These are phyloP conservation scores for Hylodesmum podocarpum DNA, from an alignment of 306 rosid genomes.

Conservation along the genomic window DNA sequence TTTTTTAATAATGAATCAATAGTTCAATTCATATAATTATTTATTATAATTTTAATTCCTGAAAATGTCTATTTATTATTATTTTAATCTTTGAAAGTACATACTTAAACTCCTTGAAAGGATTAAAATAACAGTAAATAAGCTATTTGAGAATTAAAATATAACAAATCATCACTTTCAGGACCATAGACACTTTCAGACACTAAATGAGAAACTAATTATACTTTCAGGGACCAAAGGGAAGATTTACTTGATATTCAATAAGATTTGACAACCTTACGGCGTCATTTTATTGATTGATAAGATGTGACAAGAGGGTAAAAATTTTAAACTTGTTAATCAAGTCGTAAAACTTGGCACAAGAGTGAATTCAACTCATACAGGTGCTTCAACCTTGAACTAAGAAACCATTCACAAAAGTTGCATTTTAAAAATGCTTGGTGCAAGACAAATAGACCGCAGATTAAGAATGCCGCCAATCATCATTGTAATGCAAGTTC, in stretches of 20 bases:
- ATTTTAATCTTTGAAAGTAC: too few relatives aligned
- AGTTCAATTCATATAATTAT: neutral
- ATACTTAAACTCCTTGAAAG: too few relatives aligned
- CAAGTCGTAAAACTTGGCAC: neutral
- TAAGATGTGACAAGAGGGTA: neutral
- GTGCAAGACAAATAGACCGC: neutral
- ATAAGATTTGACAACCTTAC: neutral
- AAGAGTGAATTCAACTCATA: neutral
- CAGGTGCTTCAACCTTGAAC: neutral
- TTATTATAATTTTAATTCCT: too few relatives aligned
- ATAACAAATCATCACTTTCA: too few relatives aligned
- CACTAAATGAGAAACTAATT: too few relatives aligned
- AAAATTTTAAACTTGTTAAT: neutral
- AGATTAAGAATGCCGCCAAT: neutral
- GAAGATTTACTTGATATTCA: too few relatives aligned
- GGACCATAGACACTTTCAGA: too few relatives aligned
- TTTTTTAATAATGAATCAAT: neutral
- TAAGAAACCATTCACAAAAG: neutral
- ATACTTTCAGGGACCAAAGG: too few relatives aligned
- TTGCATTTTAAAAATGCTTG: neutral
- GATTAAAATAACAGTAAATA: too few relatives aligned
- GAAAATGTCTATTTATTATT: too few relatives aligned
- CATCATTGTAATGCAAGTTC: conserved; percentile 3
- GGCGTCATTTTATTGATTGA: neutral
- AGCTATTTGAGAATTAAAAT: too few relatives aligned